phyloP scores from a whole-genome alignment of 2,329 filamentous ascomycete species.

The Monilinia aucupariae region DNA sequence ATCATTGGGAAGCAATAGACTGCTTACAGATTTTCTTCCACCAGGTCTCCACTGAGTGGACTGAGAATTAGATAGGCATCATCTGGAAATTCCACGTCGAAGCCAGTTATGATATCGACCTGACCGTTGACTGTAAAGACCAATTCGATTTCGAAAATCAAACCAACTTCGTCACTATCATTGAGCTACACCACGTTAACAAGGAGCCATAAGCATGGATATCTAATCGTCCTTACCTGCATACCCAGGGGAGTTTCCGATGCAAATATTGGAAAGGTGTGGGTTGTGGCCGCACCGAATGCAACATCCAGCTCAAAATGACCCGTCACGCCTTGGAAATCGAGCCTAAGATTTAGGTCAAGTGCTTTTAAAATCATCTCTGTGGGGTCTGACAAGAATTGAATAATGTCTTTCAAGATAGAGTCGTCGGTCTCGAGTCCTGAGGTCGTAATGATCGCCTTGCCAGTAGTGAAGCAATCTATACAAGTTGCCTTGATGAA shows the following conservation, averaged over 20 bases:
- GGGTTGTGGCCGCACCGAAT: slow-evolving; percentile 18
- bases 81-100: slow-evolving; percentile 18
- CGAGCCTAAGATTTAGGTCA: slow-evolving; percentile 15
- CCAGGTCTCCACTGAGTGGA: slow-evolving; percentile 16
- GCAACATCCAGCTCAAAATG: slow-evolving; percentile 21
- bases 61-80: slow-evolving; percentile 16
- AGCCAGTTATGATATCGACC: slow-evolving; percentile 19
- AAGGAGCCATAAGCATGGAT: no score
- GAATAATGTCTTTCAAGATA: background rate
- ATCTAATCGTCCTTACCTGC: background rate
- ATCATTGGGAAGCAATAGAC: background rate
- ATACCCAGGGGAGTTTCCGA: slow-evolving; percentile 8
- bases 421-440: background rate
- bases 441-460: background rate
- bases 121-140: slow-evolving; percentile 11
- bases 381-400: slow-evolving; percentile 2
- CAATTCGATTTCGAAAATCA: slow-evolving; percentile 17
- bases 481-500: slow-evolving; percentile 1
- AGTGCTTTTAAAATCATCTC: slow-evolving; percentile 17
- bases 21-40: slow-evolving; percentile 20
- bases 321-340: slow-evolving; percentile 16
- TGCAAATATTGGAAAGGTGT: slow-evolving; percentile 16
- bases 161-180: slow-evolving; percentile 11
- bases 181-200: background rate
- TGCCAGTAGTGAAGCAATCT: slow-evolving; percentile 14